Evolutionary conservation across 768 basidiomycete species (phyloP).

Genomic region (Tulasnella sp.): DNA sequence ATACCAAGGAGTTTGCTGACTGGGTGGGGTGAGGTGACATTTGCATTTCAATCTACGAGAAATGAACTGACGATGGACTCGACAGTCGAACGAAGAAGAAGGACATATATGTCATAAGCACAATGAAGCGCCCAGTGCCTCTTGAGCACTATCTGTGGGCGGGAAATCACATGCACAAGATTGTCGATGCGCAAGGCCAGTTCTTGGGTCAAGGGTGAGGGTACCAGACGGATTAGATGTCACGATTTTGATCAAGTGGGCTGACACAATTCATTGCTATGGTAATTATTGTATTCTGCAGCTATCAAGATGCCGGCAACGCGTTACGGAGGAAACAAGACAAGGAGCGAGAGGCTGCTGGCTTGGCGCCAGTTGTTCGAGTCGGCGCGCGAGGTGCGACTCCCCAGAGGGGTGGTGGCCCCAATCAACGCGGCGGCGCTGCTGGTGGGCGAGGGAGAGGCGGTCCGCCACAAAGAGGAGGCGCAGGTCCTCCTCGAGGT

Average conservation of each 20-base stretch:
- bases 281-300: constrained; percentile 25
- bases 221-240: too few species aligned
- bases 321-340: constrained; percentile 90
- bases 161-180: constrained; percentile 85
- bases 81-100: constrained; percentile 94
- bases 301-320: constrained; percentile 85
- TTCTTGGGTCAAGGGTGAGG: constrained; percentile 63
- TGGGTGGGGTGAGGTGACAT: constrained; percentile 85
- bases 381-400: constrained; percentile 67
- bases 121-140: constrained; percentile 90
- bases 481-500: constrained; percentile 32
- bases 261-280: not conserved
- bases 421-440: constrained; percentile 35
- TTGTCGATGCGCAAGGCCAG: constrained; percentile 71
- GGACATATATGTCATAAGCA: constrained; percentile 98
- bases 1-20: constrained; percentile 95
- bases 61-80: not conserved
- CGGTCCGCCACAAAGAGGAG: constrained; percentile 29
- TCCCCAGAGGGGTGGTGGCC: constrained; percentile 35
- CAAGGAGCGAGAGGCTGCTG: constrained; percentile 94
- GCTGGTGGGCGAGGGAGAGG: constrained; percentile 39
- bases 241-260: too few species aligned
- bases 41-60: not conserved
- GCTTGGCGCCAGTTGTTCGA: constrained; percentile 74
- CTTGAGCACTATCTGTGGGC: constrained; percentile 95